phyloP scores from a whole-genome alignment of 345 rosid species.

The Ricinus communis region DNA sequence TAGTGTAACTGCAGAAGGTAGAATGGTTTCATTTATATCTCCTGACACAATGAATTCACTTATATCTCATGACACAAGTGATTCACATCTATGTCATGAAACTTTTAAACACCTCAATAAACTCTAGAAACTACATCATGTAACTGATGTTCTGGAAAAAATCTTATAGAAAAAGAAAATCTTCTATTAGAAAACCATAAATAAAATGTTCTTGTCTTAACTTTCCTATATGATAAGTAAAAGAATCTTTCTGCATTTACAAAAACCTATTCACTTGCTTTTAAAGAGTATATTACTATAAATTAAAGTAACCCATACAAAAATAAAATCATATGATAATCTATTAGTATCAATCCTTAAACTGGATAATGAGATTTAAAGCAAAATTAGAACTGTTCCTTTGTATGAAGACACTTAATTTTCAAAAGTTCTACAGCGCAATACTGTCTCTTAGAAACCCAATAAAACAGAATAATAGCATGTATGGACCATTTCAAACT shows the following conservation, averaged over 20 bases:
- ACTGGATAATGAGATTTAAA: neutral
- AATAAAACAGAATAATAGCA: neutral
- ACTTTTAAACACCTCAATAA: neutral
- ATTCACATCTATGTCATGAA: neutral
- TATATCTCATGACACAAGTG: neutral
- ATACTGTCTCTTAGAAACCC: neutral
- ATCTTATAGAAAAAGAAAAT: neutral
- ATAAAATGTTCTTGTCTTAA: neutral
- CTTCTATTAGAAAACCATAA: neutral
- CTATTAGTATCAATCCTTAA: too few species aligned
- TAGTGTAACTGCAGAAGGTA: neutral
- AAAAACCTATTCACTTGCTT: neutral
- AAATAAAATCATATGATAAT: neutral
- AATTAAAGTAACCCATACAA: neutral
- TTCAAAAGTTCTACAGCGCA: neutral
- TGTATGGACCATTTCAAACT: neutral
- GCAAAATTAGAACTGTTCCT: neutral
- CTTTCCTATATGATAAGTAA: neutral
- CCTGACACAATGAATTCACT: neutral
- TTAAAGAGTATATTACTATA: neutral
- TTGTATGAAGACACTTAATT: neutral
- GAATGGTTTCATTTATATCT: too few species aligned
- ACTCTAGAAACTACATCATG: neutral
- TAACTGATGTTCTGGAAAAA: neutral
- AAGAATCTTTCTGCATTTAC: neutral